phyloP scores from a whole-genome alignment of 2,329 filamentous ascomycete genomes.

The Xenosphaeropsis pyriputrescens region DNA sequence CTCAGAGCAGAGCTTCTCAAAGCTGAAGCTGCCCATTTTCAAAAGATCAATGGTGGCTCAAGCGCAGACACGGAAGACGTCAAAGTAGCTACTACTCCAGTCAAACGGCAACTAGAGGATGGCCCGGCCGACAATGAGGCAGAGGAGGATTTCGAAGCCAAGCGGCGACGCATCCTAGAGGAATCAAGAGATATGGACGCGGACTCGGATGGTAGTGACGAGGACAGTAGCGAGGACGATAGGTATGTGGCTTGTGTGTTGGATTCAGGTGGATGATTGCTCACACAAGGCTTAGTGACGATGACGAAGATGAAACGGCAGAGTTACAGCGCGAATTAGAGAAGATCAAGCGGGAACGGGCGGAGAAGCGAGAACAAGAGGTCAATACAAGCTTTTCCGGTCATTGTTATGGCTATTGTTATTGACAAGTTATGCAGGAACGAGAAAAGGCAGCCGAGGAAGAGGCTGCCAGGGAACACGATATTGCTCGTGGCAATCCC shows the following conservation, averaged over 20 bases:
- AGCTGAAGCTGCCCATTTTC: slow-evolving; percentile 76
- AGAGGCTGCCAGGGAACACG: slow-evolving; percentile 67
- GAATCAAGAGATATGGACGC: slow-evolving; percentile 83
- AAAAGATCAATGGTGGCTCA: slow-evolving; percentile 61
- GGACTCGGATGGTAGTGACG: slow-evolving; percentile 49
- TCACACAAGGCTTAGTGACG: slow-evolving; percentile 34
- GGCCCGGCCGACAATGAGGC: slow-evolving; percentile 23
- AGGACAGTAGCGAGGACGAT: slow-evolving; percentile 42
- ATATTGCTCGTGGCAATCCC: slow-evolving; percentile 87
- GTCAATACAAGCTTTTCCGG: slow-evolving; percentile 18
- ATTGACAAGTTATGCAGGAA: slow-evolving; percentile 34
- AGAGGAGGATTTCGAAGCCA: slow-evolving; percentile 62
- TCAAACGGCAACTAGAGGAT: slow-evolving; percentile 52
- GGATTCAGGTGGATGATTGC: neutral
- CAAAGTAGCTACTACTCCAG: slow-evolving; percentile 35
- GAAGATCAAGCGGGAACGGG: slow-evolving; percentile 79
- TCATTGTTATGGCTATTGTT: slow-evolving; percentile 4
- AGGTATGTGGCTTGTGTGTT: slow-evolving; percentile 28
- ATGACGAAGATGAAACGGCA: slow-evolving; percentile 71
- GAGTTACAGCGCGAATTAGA: slow-evolving; percentile 87
- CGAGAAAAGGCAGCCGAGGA: slow-evolving; percentile 68
- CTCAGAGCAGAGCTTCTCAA: slow-evolving; percentile 79
- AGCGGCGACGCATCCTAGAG: slow-evolving; percentile 74
- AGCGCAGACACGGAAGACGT: slow-evolving; percentile 29
- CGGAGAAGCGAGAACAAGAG: slow-evolving; percentile 62